Evolutionary conservation across 768 basidiomycete species (phyloP), one percentile per base, ranked within the genome.

Genomic region (Clathrus columnatus): DNA sequence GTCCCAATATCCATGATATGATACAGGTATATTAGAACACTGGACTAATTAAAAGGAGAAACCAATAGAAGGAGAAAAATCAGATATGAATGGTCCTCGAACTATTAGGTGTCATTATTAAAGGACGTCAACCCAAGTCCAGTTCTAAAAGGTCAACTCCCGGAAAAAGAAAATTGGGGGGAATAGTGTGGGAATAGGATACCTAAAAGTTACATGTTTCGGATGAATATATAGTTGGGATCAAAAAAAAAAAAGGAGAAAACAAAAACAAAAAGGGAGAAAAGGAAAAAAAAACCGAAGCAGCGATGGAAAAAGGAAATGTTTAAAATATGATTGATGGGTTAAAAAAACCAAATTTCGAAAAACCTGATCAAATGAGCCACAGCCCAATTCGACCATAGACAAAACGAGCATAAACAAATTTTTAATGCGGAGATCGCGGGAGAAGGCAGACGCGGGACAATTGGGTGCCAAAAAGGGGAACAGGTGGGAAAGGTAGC

Each of bases 21-120:
- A 55, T 55, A 55, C 54, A 55, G 54, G 51, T 53, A 55, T 55
- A 47, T 43, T 36, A 36, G n/a, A 29, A 55, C 45, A 42, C 51
- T 55, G 54, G 54, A 55, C 54, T 47, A 48, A 16, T 30, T n/a
- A n/a, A 36, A n/a, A n/a, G 14, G n/a, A 36, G 36, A 36, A 36
- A 36, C 36, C 36, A 36, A 36, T 14, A n/a, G 36, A 36, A 8
- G 36, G 36, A 36, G 36, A 36, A 36, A n/a, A n/a, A n/a, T n/a
- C 36, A 36, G 11, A 36, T 36, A 32, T 32, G n/a, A 14, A 36
- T 36, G 14, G 36, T 36, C 36, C n/a, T n/a, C 4, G n/a, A 14
- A 36, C 11, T 14, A 36, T 36, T n/a, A n/a, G 36, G 36, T n/a
- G 36, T 36, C 36, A 8, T 36, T n/a, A 36, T 36, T 36, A 36